phyloP scores from a whole-genome alignment of 805 yeast species.

The Wickerhamiella occidentalis region DNA sequence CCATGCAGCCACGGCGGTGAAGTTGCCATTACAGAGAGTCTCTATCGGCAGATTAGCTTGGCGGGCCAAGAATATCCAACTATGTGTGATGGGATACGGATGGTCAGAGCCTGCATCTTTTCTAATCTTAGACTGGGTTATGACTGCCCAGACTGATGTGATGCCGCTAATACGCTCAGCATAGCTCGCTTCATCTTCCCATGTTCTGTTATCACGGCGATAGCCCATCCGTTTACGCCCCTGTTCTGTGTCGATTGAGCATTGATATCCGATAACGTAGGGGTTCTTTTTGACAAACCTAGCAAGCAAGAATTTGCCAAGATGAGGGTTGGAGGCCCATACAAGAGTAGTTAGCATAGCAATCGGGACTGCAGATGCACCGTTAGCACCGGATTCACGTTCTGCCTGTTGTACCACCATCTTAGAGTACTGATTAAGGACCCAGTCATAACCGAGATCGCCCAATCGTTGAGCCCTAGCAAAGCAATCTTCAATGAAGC shows the following conservation, averaged over 20 bases:
- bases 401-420: slow-evolving; percentile 85
- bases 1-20: slow-evolving; percentile 64
- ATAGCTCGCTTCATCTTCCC: slow-evolving; percentile 51
- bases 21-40: slow-evolving; percentile 55
- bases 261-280: slow-evolving; percentile 66
- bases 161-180: slow-evolving; percentile 85
- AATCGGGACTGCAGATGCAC: slow-evolving; percentile 67
- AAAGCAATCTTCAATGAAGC: slow-evolving; percentile 42
- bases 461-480: slow-evolving; percentile 31
- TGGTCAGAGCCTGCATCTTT: slow-evolving; percentile 25
- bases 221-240: slow-evolving; percentile 85
- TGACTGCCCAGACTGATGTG: slow-evolving; percentile 62
- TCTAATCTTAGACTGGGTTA: slow-evolving; percentile 40
- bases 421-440: slow-evolving; percentile 72
- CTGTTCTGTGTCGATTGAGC: slow-evolving; percentile 63
- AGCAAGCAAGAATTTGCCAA: slow-evolving; percentile 52
- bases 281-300: slow-evolving; percentile 90
- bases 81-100: slow-evolving; percentile 44
- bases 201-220: slow-evolving; percentile 39
- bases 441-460: slow-evolving; percentile 54
- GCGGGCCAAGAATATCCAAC: slow-evolving; percentile 69
- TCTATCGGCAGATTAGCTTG: slow-evolving; percentile 44
- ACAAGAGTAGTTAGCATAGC: slow-evolving; percentile 51
- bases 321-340: slow-evolving; percentile 38
- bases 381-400: slow-evolving; percentile 72